These are phyloP conservation scores for Saccharomyces paradoxus DNA, from an alignment of 805 yeast species.

Conservation along the genomic window DNA sequence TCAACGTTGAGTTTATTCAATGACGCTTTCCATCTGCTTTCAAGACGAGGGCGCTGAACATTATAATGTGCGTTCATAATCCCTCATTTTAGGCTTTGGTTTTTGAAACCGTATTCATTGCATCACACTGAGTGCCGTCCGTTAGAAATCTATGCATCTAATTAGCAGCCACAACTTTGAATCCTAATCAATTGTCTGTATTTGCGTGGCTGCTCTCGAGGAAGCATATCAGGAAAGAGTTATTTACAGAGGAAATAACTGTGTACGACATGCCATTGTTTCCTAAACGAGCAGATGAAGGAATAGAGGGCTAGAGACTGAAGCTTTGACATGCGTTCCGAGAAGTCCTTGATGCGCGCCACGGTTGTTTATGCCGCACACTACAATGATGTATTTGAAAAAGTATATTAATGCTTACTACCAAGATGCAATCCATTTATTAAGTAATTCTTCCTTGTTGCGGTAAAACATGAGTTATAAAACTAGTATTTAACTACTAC, in stretches of 20 bases:
- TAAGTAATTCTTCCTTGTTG: neutral
- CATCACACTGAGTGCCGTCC: neutral
- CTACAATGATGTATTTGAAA: neutral
- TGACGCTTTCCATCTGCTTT: too few species aligned
- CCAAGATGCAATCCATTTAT: neutral
- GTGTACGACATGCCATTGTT: neutral
- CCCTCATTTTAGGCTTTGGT: neutral
- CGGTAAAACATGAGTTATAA: neutral
- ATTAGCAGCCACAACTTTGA: neutral
- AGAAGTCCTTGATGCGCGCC: conserved; percentile 1
- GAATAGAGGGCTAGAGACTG: neutral
- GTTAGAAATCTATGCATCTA: too few species aligned
- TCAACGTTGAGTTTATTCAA: too few species aligned
- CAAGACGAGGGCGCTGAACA: neutral
- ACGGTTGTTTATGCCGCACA: neutral
- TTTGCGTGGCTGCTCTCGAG: neutral
- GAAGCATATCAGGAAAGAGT: neutral
- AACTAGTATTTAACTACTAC: neutral
- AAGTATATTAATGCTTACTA: neutral
- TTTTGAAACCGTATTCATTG: neutral
- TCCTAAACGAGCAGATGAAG: conserved; percentile 2
- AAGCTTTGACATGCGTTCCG: neutral
- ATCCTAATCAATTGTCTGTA: neutral
- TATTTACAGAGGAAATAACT: neutral
- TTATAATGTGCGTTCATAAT: neutral